A percentile compares a stretch with the other conserved stretches of the same genome.
These are phyloP conservation scores for Macadamia tetraphylla DNA, from an alignment of 164 flowering plant genomes.

Conservation along the genomic window DNA sequence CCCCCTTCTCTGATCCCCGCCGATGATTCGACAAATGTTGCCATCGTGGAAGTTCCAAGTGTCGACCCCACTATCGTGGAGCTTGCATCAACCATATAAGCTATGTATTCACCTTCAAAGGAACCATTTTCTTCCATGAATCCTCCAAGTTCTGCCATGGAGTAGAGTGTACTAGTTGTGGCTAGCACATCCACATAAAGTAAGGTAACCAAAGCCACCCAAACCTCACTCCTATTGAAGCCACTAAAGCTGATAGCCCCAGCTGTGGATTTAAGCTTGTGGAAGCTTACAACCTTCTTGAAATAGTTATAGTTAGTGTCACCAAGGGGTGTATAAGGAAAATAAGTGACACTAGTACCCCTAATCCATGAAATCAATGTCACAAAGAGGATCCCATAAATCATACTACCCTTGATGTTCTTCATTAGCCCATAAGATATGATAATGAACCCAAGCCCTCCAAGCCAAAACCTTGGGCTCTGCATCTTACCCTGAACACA, in stretches of 20 bases:
- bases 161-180: constrained; percentile 66
- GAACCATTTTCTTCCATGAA: constrained; percentile 46
- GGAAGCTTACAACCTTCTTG: constrained; percentile 71
- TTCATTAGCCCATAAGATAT: constrained; percentile 60
- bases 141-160: constrained; percentile 75
- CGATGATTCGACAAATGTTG: constrained; percentile 67
- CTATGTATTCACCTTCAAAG: constrained; percentile 74
- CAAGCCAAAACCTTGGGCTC: constrained; percentile 85
- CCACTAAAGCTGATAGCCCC: constrained; percentile 57
- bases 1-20: constrained; percentile 89
- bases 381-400: constrained; percentile 67
- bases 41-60: constrained; percentile 59
- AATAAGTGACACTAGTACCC: constrained; percentile 56
- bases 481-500: constrained; percentile 50
- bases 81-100: constrained; percentile 72
- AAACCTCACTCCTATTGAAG: constrained; percentile 55
- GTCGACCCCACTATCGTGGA: constrained; percentile 57
- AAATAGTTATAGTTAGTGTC: constrained; percentile 51
- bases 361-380: constrained; percentile 75
- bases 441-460: constrained; percentile 53
- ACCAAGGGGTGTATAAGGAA: constrained; percentile 59
- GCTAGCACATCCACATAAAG: constrained; percentile 75
- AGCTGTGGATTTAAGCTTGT: constrained; percentile 48
- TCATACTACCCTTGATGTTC: constrained; percentile 75
- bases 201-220: constrained; percentile 60